These are phyloP conservation scores for Cnidoscolus chayamansa DNA, from an alignment of 441 rosid genomes.

Conservation along the genomic window DNA sequence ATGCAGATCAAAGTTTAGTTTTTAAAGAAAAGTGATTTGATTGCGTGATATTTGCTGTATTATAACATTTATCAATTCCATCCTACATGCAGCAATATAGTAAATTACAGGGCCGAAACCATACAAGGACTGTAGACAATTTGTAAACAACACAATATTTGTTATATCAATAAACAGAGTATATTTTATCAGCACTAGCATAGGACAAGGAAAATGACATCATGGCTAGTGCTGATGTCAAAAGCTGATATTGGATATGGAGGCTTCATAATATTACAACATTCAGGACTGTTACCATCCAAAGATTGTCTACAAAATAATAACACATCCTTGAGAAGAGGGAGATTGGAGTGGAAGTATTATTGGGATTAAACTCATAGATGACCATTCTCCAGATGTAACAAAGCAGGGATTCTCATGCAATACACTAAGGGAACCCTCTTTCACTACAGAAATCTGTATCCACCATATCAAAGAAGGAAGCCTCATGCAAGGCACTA, in stretches of 20 bases:
- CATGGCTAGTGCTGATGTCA: neutral
- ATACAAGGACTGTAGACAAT: neutral
- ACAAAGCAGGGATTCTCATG: neutral
- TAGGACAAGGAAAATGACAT: neutral
- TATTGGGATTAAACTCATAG: neutral
- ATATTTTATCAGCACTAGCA: neutral
- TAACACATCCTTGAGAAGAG: slow-evolving; percentile 9
- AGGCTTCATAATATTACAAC: slow-evolving; percentile 7
- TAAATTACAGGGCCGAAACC: neutral
- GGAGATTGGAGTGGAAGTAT: neutral
- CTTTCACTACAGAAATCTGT: neutral
- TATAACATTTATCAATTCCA: neutral
- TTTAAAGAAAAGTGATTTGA: neutral
- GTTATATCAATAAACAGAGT: neutral
- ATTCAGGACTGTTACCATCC: neutral
- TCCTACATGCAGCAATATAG: neutral
- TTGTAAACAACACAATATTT: neutral
- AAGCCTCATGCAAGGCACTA: neutral
- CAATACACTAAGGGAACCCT: neutral
- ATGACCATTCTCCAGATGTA: too few species aligned
- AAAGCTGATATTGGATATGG: neutral
- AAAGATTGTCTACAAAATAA: slow-evolving; percentile 7
- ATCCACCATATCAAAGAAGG: neutral
- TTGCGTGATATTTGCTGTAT: neutral
- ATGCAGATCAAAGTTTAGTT: neutral